phyloP scores from a whole-genome alignment of 2,329 filamentous ascomycete species.

The Penicillium sp. region DNA sequence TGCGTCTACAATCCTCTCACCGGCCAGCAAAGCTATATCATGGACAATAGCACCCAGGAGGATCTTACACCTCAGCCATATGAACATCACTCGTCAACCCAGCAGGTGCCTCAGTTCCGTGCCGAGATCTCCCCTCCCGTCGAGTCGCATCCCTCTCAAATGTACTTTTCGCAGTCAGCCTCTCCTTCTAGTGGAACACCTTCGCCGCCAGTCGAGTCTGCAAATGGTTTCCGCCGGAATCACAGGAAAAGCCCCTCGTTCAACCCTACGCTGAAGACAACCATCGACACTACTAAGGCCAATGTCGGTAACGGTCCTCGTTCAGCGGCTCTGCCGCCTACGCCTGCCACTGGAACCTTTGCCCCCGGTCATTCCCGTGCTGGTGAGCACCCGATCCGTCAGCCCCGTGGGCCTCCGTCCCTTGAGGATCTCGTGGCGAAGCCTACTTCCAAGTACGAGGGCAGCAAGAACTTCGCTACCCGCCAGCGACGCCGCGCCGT shows the following conservation, averaged over 20 bases:
- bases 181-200: conserved; percentile 62
- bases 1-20: conserved; percentile 82
- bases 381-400: conserved; percentile 89
- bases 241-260: conserved; percentile 88
- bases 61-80: conserved; percentile 35
- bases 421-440: conserved; percentile 87
- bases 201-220: conserved; percentile 70
- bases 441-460: conserved; percentile 89
- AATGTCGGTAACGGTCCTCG: conserved; percentile 66
- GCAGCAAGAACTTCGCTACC: conserved; percentile 93
- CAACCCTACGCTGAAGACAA: conserved; percentile 49
- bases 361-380: conserved; percentile 89
- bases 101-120: conserved; percentile 62
- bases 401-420: conserved; percentile 86
- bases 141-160: conserved; percentile 55
- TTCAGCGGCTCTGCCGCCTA: conserved; percentile 74
- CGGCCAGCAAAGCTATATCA: conserved; percentile 76
- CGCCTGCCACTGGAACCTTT: conserved; percentile 79
- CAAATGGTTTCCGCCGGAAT: conserved; percentile 86
- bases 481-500: conserved; percentile 90
- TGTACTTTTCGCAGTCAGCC: conserved; percentile 63
- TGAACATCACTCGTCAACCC: conserved; percentile 47
- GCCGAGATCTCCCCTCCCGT: conserved; percentile 81
- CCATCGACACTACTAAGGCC: conserved; percentile 48
- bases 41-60: conserved; percentile 63